Conservation (phyloP, 1,139 yeast genomes). For the Ashbya aceris region DNA sequence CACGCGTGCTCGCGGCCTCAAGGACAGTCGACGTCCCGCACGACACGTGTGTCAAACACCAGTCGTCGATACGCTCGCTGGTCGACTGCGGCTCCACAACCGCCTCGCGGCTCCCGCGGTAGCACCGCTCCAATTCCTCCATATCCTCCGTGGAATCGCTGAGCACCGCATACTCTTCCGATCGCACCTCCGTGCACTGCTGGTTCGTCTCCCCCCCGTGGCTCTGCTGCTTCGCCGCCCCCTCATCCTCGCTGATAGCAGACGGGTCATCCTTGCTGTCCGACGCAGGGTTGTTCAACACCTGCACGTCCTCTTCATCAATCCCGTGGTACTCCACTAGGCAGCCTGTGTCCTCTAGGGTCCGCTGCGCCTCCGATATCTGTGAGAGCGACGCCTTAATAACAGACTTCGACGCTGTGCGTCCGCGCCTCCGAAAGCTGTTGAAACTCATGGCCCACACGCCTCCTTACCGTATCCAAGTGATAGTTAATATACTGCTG, state of each 20-base stretch:
- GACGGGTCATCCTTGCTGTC: constrained; percentile 6
- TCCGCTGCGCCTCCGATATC: constrained; percentile 5
- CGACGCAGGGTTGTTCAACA: constrained; percentile 11
- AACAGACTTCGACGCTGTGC: constrained; percentile 11
- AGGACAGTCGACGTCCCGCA: neutral
- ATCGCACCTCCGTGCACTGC: constrained; percentile 6
- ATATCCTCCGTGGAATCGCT: constrained; percentile 12
- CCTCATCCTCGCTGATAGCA: constrained; percentile 10
- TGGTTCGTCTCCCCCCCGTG: neutral
- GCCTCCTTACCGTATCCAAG: no score
- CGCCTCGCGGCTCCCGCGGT: constrained; percentile 1
- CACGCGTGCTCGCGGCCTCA: constrained; percentile 8
- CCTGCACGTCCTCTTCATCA: constrained; percentile 10
- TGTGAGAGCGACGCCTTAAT: constrained; percentile 12
- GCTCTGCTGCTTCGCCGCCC: neutral
- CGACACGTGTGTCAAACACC: constrained; percentile 14
- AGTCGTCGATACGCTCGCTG: constrained; percentile 13
- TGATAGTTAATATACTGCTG: neutral
- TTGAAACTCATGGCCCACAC: constrained; percentile 10
- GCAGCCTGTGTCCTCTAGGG: constrained; percentile 6
- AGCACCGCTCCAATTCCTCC: constrained; percentile 4
- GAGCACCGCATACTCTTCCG: constrained; percentile 15
- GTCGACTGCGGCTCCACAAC: neutral
- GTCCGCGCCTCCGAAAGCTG: constrained; percentile 8
- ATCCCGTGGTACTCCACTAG: neutral